These are phyloP conservation scores for Exophiala mesophila DNA, from an alignment of 2,329 filamentous ascomycete genomes.

Conservation along the genomic window DNA sequence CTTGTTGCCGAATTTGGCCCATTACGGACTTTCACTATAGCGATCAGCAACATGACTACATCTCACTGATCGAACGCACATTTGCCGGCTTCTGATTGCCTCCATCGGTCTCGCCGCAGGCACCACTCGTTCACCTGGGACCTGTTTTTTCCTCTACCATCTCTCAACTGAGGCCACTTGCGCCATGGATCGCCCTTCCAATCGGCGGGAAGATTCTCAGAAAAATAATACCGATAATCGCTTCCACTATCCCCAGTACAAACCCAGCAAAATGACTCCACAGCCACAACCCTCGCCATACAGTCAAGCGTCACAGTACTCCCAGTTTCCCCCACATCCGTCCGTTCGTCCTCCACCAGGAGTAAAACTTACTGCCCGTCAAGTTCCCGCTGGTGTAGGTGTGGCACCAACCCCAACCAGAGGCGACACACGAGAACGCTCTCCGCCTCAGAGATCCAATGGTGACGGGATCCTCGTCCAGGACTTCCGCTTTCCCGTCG, in stretches of 20 bases:
- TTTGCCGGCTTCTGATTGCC: background rate
- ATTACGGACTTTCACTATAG: no score
- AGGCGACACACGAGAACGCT: conserved; percentile 7
- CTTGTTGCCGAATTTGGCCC: no score
- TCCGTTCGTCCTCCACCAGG: conserved; percentile 17
- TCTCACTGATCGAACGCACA: background rate
- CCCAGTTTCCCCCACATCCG: conserved; percentile 19
- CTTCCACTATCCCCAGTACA: conserved; percentile 21
- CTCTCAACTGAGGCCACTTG: no score
- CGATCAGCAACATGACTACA: background rate
- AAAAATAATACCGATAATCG: conserved; percentile 1
- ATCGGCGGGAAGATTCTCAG: background rate
- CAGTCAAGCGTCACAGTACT: conserved; percentile 19
- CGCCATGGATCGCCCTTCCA: background rate
- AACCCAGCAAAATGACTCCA: conserved; percentile 4
- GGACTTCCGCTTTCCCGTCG: conserved; percentile 18
- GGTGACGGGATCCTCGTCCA: conserved; percentile 15
- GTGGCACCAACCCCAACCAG: conserved; percentile 18
- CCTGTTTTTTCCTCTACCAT: no score
- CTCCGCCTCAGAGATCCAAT: conserved; percentile 4
- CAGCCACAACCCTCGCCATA: conserved; percentile 7
- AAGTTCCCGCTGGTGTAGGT: conserved; percentile 21
- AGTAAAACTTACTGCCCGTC: conserved; percentile 16
- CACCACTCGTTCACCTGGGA: no score
- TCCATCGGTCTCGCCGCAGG: no score